These are phyloP conservation scores for Rhododendron ferrugineum DNA, from an alignment of 148 eudicot species.

Conservation along the genomic window DNA sequence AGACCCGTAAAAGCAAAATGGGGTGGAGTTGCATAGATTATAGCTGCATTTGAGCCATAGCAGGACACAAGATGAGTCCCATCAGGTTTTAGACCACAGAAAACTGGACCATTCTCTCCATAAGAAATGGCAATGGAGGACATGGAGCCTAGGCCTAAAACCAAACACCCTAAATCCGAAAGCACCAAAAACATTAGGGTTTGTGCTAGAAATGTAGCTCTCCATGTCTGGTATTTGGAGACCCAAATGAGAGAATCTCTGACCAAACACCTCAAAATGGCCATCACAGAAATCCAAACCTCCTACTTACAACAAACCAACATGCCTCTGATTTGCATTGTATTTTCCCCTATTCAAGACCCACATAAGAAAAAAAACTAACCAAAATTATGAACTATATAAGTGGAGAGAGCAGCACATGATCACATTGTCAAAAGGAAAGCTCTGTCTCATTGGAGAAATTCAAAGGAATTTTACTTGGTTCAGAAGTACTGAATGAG, in stretches of 20 bases:
- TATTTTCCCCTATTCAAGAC: conserved; percentile 13
- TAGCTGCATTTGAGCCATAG: conserved; percentile 70
- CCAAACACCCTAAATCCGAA: conserved; percentile 30
- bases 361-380: background rate
- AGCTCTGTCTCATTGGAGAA: background rate
- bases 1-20: conserved; percentile 49
- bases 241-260: conserved; percentile 21
- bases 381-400: background rate
- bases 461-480: background rate
- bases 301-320: background rate
- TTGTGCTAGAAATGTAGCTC: conserved; percentile 29
- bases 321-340: background rate
- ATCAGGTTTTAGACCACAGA: conserved; percentile 85
- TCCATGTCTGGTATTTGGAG: conserved; percentile 22
- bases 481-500: background rate
- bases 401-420: background rate
- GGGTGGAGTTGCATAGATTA: conserved; percentile 50
- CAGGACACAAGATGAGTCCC: conserved; percentile 73
- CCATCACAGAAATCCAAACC: conserved; percentile 31
- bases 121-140: conserved; percentile 81
- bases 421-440: background rate
- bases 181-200: conserved; percentile 28
- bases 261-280: conserved; percentile 23
- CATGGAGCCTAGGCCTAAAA: conserved; percentile 70
- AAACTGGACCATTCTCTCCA: conserved; percentile 73